Conservation (phyloP, 225 moss, liverwort and hornwort genomes). For the Thuidium tamariscinum region DNA sequence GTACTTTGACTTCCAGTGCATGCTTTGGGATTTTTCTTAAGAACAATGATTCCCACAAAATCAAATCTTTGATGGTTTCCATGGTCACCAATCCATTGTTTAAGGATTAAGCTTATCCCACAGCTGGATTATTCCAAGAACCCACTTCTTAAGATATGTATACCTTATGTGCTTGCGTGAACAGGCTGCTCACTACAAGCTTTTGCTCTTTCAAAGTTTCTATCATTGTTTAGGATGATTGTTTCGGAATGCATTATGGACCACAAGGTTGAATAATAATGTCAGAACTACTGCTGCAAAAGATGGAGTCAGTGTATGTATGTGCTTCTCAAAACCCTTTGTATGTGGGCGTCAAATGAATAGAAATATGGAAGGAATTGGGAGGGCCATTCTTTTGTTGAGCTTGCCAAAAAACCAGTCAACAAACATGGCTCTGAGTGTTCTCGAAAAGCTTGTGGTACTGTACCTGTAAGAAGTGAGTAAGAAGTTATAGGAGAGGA, state of each 20-base stretch:
- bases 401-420: too few species aligned
- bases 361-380: not conserved
- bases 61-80: too few species aligned
- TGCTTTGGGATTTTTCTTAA: too few species aligned
- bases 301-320: not conserved
- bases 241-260: not conserved
- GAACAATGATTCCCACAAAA: too few species aligned
- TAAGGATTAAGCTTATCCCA: too few species aligned
- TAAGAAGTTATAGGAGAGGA: too few species aligned
- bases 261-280: not conserved
- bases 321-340: not conserved
- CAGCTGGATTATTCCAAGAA: not conserved
- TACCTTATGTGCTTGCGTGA: fast-evolving
- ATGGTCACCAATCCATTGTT: too few species aligned
- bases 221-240: not conserved
- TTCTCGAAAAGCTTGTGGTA: not conserved
- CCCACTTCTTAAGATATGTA: not conserved
- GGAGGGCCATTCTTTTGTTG: not conserved
- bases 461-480: too few species aligned
- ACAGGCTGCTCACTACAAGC: not conserved
- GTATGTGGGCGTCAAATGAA: not conserved
- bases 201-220: not conserved
- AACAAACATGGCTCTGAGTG: too few species aligned
- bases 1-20: too few species aligned
- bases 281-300: not conserved